Percentiles rank a stretch among this genome's conserved stretches.
Conservation (phyloP, 2,329 filamentous ascomycete species). For the Teratosphaeria gauchensis region DNA sequence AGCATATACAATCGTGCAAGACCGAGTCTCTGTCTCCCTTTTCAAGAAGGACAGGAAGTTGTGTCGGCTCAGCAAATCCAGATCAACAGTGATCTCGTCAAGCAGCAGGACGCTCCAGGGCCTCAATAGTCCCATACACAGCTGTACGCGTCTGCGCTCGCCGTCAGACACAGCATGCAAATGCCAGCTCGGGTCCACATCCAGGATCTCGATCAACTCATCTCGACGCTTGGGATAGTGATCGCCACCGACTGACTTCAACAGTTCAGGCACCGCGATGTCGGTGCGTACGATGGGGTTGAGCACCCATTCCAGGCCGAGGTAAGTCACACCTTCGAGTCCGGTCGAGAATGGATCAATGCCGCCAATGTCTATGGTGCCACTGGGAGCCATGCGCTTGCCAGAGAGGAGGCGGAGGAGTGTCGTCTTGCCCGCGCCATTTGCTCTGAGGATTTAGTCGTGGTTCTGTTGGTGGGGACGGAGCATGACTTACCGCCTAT, state of each 20-base stretch:
- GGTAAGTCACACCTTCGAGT: slow-evolving; percentile 90
- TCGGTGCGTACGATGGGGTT: slow-evolving; percentile 94
- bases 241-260: slow-evolving; percentile 70
- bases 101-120: slow-evolving; percentile 87
- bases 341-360: slow-evolving; percentile 86
- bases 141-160: slow-evolving; percentile 80
- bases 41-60: slow-evolving; percentile 83
- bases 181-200: slow-evolving; percentile 85
- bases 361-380: slow-evolving; percentile 66
- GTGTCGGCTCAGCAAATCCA: slow-evolving; percentile 75
- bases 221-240: slow-evolving; percentile 72
- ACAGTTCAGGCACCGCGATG: slow-evolving; percentile 79
- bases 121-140: slow-evolving; percentile 87
- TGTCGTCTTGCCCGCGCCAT: slow-evolving; percentile 95
- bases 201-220: slow-evolving; percentile 76
- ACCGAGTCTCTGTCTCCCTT: slow-evolving; percentile 68
- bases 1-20: slow-evolving; percentile 91
- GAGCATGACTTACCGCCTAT: slow-evolving; percentile 58
- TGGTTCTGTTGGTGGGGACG: slow-evolving; percentile 4
- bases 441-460: slow-evolving; percentile 46
- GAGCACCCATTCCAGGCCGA: slow-evolving; percentile 95
- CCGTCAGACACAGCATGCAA: slow-evolving; percentile 95
- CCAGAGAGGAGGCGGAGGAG: slow-evolving; percentile 88
- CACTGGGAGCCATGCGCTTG: slow-evolving; percentile 76
- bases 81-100: slow-evolving; percentile 94